Evolutionary conservation across 345 rosid species (phyloP).

Genomic region (Alliaria petiolata): DNA sequence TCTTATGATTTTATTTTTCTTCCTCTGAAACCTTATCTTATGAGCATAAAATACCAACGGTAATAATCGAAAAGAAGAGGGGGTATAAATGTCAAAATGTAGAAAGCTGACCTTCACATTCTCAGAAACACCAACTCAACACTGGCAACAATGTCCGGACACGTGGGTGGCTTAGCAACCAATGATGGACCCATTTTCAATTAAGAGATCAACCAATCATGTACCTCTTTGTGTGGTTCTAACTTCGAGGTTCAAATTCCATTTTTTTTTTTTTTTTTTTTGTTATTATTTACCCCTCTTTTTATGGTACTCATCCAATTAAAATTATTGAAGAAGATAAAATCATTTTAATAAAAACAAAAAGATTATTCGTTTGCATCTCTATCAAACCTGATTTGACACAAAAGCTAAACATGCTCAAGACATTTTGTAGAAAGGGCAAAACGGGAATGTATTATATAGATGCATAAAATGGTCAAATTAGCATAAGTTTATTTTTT

Average conservation of each 20-base stretch:
- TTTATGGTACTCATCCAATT: not conserved
- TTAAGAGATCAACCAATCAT: conserved; percentile 25
- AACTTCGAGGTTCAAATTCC: conserved; percentile 3
- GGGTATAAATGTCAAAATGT: conserved; percentile 1
- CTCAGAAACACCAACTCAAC: conserved; percentile 18
- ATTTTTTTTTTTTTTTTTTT: not conserved
- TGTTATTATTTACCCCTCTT: not conserved
- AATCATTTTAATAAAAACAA: not conserved
- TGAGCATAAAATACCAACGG: conserved; percentile 7
- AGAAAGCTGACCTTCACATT: not conserved
- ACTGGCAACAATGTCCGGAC: conserved; percentile 18
- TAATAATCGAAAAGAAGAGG: not conserved
- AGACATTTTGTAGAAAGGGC: not conserved
- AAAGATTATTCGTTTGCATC: not conserved
- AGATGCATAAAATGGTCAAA: not conserved
- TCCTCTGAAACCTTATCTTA: not conserved
- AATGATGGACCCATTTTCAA: conserved; percentile 19
- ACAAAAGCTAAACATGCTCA: not conserved
- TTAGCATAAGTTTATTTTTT: not conserved
- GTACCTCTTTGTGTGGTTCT: conserved; percentile 27
- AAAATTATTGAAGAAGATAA: not conserved
- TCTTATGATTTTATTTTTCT: not conserved
- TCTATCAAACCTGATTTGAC: not conserved
- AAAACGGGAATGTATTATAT: not conserved
- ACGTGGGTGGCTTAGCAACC: conserved; percentile 27